Conservation (phyloP, 768 basidiomycete species). For the Podaxis sp. region DNA sequence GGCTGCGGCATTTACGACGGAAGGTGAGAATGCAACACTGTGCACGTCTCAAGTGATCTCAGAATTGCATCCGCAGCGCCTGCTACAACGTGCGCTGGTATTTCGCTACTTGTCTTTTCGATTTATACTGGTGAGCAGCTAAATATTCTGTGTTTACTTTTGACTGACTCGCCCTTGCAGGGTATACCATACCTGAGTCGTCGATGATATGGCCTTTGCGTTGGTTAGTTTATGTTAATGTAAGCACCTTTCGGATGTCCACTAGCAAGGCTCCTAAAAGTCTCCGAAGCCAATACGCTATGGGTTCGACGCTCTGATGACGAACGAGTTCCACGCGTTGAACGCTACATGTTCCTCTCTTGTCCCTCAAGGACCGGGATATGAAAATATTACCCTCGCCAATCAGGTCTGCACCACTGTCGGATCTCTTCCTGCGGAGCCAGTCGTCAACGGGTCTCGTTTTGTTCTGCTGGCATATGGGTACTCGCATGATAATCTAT, state of each 20-base stretch:
- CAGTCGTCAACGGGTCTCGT: conserved; percentile 54
- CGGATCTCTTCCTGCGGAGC: conserved; percentile 60
- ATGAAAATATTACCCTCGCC: conserved; percentile 49
- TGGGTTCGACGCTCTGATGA: conserved; percentile 70
- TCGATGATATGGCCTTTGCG: conserved; percentile 67
- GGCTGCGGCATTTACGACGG: conserved; percentile 58
- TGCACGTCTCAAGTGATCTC: no score
- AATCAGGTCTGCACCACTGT: conserved; percentile 79
- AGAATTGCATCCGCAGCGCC: conserved; percentile 22
- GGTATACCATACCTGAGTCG: conserved; percentile 50
- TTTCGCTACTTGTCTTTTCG: conserved; percentile 31
- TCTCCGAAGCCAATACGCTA: conserved; percentile 11
- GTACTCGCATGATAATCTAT: conserved; percentile 35
- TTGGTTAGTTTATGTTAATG: conserved; percentile 68
- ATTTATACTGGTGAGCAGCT: conserved; percentile 29
- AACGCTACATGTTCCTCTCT: conserved; percentile 58
- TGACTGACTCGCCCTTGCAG: background rate
- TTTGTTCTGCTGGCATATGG: conserved; percentile 52
- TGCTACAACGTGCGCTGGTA: conserved; percentile 59
- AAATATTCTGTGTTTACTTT: background rate
- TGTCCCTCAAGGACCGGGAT: conserved; percentile 62
- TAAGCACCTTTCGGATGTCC: conserved; percentile 24
- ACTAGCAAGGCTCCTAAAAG: no score
- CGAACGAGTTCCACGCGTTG: conserved; percentile 80
- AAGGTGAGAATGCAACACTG: conserved; percentile 24